phyloP scores from a whole-genome alignment of 225 moss, liverwort and hornwort species.

The Polytrichum commune region DNA sequence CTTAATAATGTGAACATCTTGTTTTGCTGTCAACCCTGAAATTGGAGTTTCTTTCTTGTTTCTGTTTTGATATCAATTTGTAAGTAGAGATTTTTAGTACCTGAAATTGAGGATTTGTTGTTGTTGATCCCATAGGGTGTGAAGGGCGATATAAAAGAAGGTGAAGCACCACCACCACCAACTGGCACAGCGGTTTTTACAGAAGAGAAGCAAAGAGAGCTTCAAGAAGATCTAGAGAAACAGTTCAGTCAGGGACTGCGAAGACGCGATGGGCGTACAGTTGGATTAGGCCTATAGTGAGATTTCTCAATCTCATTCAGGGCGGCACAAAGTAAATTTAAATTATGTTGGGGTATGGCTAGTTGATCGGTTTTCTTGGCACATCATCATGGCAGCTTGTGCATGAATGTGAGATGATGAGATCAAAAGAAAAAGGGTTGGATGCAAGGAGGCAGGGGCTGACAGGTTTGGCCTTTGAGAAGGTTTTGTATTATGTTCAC shows the following conservation, averaged over 20 bases:
- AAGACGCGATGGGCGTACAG: slow-evolving; percentile 95
- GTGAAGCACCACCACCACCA: slow-evolving; percentile 48
- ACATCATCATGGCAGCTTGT: not conserved
- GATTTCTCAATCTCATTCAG: not conserved
- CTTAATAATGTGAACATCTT: too few species aligned
- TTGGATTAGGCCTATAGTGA: slow-evolving; percentile 80
- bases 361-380: not conserved
- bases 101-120: not conserved
- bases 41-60: too few species aligned
- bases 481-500: not conserved
- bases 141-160: slow-evolving; percentile 83
- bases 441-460: not conserved
- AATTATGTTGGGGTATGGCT: not conserved
- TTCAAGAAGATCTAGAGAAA: slow-evolving; percentile 95
- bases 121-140: slow-evolving; percentile 76
- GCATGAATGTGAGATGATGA: not conserved
- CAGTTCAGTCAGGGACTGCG: slow-evolving; percentile 91
- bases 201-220: slow-evolving; percentile 85
- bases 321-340: not conserved
- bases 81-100: too few species aligned
- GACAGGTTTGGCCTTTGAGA: not conserved
- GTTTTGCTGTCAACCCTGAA: too few species aligned
- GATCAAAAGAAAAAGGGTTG: not conserved
- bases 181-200: slow-evolving; percentile 63
- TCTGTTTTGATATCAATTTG: too few species aligned